phyloP scores from a whole-genome alignment of 192 early-diverging fungal genomes.

The Coemansia sp. region DNA sequence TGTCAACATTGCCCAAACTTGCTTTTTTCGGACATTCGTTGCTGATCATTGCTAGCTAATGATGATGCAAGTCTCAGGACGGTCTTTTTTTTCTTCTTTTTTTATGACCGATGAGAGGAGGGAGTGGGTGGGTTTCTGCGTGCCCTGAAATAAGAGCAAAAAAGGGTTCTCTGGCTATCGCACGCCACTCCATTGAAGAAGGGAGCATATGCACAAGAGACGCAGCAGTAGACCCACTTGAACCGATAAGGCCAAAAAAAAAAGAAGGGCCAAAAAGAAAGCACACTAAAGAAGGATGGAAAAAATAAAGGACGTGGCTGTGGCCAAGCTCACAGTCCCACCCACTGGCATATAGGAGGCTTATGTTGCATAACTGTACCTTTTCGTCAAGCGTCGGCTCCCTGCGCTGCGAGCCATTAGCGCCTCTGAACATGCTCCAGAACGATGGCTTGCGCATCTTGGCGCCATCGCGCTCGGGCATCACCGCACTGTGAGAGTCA shows the following conservation, averaged over 20 bases:
- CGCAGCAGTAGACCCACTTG: background rate
- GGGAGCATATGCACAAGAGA: background rate
- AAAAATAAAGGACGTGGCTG: background rate
- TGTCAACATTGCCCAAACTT: constrained; percentile 9
- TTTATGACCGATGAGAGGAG: too few relatives aligned
- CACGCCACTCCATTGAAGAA: background rate
- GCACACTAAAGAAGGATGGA: background rate
- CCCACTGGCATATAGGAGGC: background rate
- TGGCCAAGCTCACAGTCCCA: background rate
- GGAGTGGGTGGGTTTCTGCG: background rate
- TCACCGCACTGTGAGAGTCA: background rate
- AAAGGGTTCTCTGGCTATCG: background rate
- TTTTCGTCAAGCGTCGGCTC: constrained; percentile 41
- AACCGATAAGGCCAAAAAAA: background rate
- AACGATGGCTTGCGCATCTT: constrained; percentile 61
- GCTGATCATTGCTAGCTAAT: background rate
- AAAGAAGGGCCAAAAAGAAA: background rate
- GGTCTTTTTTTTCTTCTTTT: background rate
- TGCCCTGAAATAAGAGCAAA: background rate
- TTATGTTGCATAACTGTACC: constrained; percentile 27
- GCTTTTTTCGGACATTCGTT: constrained; percentile 1
- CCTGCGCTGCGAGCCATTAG: constrained; percentile 37
- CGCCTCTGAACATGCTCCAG: constrained; percentile 55
- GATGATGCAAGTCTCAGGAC: constrained; percentile 1
- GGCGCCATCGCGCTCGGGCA: constrained; percentile 49